Conservation (phyloP, 306 rosid genomes). For the Cicer chorassanicum region DNA sequence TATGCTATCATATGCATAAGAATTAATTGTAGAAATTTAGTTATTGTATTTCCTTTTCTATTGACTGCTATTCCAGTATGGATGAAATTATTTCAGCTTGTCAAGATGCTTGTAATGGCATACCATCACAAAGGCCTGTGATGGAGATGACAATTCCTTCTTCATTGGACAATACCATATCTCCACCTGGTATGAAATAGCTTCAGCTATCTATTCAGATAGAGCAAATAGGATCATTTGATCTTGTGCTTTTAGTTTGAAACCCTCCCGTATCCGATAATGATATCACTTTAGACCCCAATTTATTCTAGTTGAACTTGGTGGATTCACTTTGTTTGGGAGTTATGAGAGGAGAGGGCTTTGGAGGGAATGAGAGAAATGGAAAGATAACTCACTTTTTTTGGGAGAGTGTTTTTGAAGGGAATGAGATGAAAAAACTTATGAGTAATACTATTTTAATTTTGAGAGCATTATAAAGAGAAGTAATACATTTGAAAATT, state of each 20-base stretch:
- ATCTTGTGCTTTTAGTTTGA: conserved; percentile 1
- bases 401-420: no score
- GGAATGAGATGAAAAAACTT: no score
- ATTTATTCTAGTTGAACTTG: background rate
- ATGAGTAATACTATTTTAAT: no score
- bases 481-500: no score
- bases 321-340: background rate
- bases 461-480: no score
- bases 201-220: conserved; percentile 4
- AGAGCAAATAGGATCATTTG: background rate
- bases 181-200: conserved; percentile 64
- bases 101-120: conserved; percentile 69
- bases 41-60: conserved; percentile 6
- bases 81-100: conserved; percentile 67
- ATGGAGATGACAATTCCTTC: conserved; percentile 85
- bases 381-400: no score
- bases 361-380: no score
- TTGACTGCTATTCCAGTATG: conserved; percentile 49
- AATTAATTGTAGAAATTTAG: conserved; percentile 8
- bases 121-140: conserved; percentile 65
- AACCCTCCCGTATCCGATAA: background rate
- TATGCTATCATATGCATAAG: conserved; percentile 19
- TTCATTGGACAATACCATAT: conserved; percentile 64
- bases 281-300: background rate
- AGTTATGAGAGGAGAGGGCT: no score